A percentile compares a stretch with the other conserved stretches of the same genome.
Evolutionary conservation across 2,329 filamentous ascomycete genomes (phyloP).

Genomic region (Trichoderma semiorbis): DNA sequence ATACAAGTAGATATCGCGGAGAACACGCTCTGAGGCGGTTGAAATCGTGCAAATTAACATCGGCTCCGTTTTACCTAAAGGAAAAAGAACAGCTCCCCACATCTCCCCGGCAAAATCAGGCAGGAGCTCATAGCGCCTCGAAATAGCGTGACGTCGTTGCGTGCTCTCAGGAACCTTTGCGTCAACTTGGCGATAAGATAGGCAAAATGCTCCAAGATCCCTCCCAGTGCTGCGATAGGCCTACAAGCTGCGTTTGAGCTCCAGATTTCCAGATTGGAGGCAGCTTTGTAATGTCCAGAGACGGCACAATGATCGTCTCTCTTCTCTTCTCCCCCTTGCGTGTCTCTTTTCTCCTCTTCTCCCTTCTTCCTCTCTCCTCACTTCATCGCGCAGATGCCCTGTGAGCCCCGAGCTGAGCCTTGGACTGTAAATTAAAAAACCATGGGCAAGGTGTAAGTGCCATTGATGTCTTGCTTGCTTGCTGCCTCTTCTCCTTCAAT

Average conservation of each 20-base stretch:
- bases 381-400: neutral
- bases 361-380: neutral
- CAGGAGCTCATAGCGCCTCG: constrained; percentile 16
- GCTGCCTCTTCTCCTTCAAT: neutral
- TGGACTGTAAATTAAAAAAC: neutral
- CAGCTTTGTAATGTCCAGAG: constrained; percentile 2
- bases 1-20: neutral
- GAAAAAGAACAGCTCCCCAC: neutral
- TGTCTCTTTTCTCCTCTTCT: neutral
- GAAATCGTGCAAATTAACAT: neutral
- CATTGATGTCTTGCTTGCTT: neutral
- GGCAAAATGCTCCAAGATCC: neutral
- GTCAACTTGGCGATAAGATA: constrained; percentile 6
- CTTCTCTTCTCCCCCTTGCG: neutral
- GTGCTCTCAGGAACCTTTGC: constrained; percentile 9
- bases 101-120: constrained; percentile 4
- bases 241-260: neutral
- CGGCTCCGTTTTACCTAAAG: neutral
- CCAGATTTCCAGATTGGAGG: neutral
- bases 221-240: neutral
- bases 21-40: neutral
- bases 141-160: constrained; percentile 15
- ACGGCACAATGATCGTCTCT: neutral
- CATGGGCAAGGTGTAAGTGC: constrained; percentile 20
- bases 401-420: neutral